phyloP scores from a whole-genome alignment of 1,284 basidiomycete species.

The Rhodotorula sp. region DNA sequence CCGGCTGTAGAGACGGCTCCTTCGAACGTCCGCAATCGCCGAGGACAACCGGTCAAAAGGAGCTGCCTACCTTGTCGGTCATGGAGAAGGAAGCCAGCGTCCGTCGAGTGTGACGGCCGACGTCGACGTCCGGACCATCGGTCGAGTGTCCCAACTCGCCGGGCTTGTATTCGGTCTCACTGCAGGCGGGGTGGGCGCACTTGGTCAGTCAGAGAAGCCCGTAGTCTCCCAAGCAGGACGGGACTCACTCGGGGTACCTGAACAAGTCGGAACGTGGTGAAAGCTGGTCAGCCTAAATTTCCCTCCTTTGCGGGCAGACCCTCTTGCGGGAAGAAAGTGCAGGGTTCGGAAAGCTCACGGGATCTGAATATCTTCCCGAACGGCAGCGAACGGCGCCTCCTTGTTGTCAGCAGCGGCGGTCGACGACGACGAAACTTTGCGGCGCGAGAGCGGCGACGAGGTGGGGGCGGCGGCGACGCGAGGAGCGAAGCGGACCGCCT shows the following conservation, averaged over 20 bases:
- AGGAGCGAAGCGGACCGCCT: not conserved
- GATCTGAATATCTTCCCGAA: constrained; percentile 27
- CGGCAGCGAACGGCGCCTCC: constrained; percentile 10
- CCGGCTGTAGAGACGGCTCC: no score
- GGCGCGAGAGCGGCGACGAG: not conserved
- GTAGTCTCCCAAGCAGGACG: no score
- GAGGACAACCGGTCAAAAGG: not conserved
- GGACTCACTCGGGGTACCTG: constrained; percentile 29
- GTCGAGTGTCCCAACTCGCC: constrained; percentile 33
- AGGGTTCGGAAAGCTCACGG: constrained; percentile 6
- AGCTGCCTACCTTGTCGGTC: constrained; percentile 36
- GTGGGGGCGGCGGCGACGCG: not conserved
- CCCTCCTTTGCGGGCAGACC: no score
- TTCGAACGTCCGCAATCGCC: not conserved
- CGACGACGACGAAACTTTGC: constrained; percentile 3
- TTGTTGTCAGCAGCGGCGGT: not conserved
- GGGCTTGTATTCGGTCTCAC: constrained; percentile 23
- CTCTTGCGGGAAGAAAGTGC: no score
- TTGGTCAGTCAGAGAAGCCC: not conserved
- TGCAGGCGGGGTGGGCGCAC: not conserved
- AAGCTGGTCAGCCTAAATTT: no score
- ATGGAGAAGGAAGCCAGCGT: constrained; percentile 45
- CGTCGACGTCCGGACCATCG: constrained; percentile 37
- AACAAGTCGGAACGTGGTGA: not conserved
- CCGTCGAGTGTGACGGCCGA: constrained; percentile 41